Base-by-base conservation (phyloP, 2,329 filamentous ascomycete species). In the Colletotrichum liriopes region DNA sequence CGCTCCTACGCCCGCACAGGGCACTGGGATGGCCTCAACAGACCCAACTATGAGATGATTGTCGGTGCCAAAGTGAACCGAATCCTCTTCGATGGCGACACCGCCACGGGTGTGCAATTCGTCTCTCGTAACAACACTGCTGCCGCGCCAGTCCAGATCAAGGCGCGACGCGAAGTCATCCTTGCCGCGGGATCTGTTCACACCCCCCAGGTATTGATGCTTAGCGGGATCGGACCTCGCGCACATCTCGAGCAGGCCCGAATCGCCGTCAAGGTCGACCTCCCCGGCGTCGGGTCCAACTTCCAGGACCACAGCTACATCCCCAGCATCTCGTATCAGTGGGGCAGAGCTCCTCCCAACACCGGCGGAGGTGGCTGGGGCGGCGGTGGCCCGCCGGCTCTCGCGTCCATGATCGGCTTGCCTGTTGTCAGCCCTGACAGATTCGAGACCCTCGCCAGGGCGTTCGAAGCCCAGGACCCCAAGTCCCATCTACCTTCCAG, bases 211-310 rank as follows among this genome's bases (percentile, higher is more conserved):
- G 76, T 87, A 0, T 79, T 87, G 1, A 82, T 86, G 74, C 78
- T 84, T 8, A 86, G 84, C 62, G 85, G 85, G 23, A 81, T 88
- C 29, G 85, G 85, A 0, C 78, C 81, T 5, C 76, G 76, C 7
- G 76, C 77, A 0, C 76, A 82, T 2, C 76, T 88, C 2, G 65
- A 77, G 12, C 68, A 77, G 5, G 78, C 82, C 5, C 79, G 78
- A 0, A 83, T 88, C 43, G 71, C 78, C 0, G 75, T 84, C 0
- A 72, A 84, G 2, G 78, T 83, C 37, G 80, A 87, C 67, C 77
- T 84, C 1, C 83, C 86, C 0, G 82, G 81, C 3, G 87, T 88
- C 5, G 86, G 86, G 6, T 78, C 81, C 32, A 84, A 84, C 73
- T 78, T 83, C 45, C 82, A 83, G 72, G 83, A 84, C 66, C 82